Evolutionary conservation across 1,139 yeast species (phyloP).

Genomic region (Meyerozyma athensensis): DNA sequence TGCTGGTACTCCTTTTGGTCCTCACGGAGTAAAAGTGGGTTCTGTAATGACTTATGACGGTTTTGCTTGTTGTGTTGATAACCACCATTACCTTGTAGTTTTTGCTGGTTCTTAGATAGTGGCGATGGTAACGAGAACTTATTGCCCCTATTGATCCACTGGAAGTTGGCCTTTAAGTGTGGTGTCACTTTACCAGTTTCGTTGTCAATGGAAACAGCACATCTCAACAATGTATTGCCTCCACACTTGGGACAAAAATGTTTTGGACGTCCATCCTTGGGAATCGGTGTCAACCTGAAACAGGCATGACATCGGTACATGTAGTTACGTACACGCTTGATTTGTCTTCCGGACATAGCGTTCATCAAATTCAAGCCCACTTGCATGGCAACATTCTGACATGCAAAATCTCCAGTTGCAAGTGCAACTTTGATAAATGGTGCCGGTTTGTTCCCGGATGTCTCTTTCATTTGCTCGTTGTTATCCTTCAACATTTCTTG

Average conservation of each 20-base stretch:
- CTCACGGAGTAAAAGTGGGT: conserved; percentile 67
- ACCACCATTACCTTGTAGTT: conserved; percentile 67
- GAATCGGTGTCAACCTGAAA: conserved; percentile 73
- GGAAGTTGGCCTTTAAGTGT: conserved; percentile 87
- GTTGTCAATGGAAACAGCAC: conserved; percentile 82
- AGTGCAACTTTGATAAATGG: conserved; percentile 64
- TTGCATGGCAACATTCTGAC: conserved; percentile 92
- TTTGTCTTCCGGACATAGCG: conserved; percentile 77
- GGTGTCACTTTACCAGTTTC: conserved; percentile 80
- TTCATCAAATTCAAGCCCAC: conserved; percentile 85
- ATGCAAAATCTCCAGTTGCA: conserved; percentile 95
- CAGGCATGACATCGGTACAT: conserved; percentile 98
- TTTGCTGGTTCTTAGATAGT: conserved; percentile 57
- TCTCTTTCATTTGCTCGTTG: conserved; percentile 39
- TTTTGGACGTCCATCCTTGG: conserved; percentile 67
- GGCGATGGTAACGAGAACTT: conserved; percentile 72
- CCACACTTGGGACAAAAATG: conserved; percentile 98
- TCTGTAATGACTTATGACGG: conserved; percentile 47
- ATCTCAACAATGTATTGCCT: conserved; percentile 81
- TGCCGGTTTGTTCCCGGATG: conserved; percentile 13
- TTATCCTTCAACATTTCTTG: conserved; percentile 66
- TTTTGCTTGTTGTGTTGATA: conserved; percentile 62
- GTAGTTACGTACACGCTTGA: conserved; percentile 80
- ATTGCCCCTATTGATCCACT: conserved; percentile 91
- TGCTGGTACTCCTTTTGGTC: conserved; percentile 92